A percentile compares a stretch with the other conserved stretches of the same genome.
These are phyloP conservation scores for Aspergillus spinulosporus DNA, from an alignment of 2,329 filamentous ascomycete genomes.

Conservation along the genomic window DNA sequence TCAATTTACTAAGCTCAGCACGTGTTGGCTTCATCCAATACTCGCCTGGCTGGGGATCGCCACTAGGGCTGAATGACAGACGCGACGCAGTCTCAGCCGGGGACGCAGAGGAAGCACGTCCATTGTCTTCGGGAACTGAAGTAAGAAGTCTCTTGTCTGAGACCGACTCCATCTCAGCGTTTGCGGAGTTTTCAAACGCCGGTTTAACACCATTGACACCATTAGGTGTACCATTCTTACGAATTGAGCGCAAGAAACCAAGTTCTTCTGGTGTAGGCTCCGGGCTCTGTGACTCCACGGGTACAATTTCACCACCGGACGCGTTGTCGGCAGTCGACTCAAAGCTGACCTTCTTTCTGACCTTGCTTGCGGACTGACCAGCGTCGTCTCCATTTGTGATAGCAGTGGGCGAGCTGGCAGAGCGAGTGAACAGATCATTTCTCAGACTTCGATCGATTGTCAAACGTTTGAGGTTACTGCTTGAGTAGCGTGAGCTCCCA, in stretches of 20 bases:
- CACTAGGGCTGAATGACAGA: constrained; percentile 31
- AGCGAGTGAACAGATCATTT: constrained; percentile 59
- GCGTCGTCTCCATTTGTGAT: constrained; percentile 46
- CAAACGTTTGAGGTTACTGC: constrained; percentile 78
- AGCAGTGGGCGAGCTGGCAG: constrained; percentile 35
- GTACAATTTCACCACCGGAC: constrained; percentile 54
- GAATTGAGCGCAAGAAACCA: constrained; percentile 59
- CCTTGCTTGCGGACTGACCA: constrained; percentile 33
- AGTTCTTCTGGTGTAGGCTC: constrained; percentile 61
- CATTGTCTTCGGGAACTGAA: constrained; percentile 66
- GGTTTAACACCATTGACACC: constrained; percentile 39
- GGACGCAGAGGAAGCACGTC: constrained; percentile 37
- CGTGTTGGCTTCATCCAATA: constrained; percentile 85
- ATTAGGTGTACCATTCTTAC: constrained; percentile 50
- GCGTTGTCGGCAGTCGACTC: constrained; percentile 54
- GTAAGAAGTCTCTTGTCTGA: constrained; percentile 71
- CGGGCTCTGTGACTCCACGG: constrained; percentile 50
- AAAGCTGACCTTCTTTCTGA: constrained; percentile 87
- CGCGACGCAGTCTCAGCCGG: constrained; percentile 37
- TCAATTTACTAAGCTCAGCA: constrained; percentile 76
- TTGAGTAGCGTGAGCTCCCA: constrained; percentile 64
- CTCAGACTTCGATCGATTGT: constrained; percentile 87
- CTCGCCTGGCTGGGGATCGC: constrained; percentile 63
- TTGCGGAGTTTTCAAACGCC: constrained; percentile 31
- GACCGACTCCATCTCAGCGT: constrained; percentile 69